Evolutionary conservation across 768 basidiomycete genomes (phyloP).

Genomic region (Suillus variegatus): DNA sequence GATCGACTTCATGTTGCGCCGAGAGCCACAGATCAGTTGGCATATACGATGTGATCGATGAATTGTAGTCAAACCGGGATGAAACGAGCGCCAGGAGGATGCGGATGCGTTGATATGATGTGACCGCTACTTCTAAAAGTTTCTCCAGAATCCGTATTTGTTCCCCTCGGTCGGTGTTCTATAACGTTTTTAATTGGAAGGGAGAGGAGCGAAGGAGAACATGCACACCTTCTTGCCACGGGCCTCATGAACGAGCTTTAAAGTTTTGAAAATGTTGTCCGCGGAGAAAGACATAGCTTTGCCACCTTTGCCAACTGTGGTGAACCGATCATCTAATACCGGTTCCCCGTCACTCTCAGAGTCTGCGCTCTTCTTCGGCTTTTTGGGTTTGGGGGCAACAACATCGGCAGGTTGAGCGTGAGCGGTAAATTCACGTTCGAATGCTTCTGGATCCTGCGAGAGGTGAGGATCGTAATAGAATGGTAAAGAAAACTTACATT

Average conservation of each 20-base stretch:
- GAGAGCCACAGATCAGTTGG: slow-evolving; percentile 89
- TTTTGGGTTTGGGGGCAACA: slow-evolving; percentile 36
- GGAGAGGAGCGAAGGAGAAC: neutral
- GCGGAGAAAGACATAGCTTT: slow-evolving; percentile 79
- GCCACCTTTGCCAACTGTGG: slow-evolving; percentile 89
- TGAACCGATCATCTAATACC: slow-evolving; percentile 65
- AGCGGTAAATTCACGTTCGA: slow-evolving; percentile 72
- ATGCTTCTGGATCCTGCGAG: slow-evolving; percentile 82
- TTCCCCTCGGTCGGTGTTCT: slow-evolving; percentile 97
- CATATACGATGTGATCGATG: slow-evolving; percentile 83
- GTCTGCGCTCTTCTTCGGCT: slow-evolving; percentile 35
- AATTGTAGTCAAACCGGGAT: slow-evolving; percentile 96
- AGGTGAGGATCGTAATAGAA: slow-evolving; percentile 1
- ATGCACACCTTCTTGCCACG: slow-evolving; percentile 90
- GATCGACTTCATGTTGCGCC: slow-evolving; percentile 87
- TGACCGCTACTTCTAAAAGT: slow-evolving; percentile 81
- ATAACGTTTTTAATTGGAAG: slow-evolving; percentile 10
- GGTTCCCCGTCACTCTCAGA: slow-evolving; percentile 45
- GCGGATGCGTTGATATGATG: slow-evolving; percentile 90
- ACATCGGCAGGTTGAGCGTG: slow-evolving; percentile 49
- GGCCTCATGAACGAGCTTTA: slow-evolving; percentile 89
- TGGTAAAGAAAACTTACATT: slow-evolving; percentile 45
- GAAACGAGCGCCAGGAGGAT: slow-evolving; percentile 93
- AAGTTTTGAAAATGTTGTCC: slow-evolving; percentile 88
- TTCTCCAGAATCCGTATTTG: slow-evolving; percentile 91